A percentile compares a stretch with the other conserved stretches of the same genome.
Conservation (phyloP, 2,329 filamentous ascomycete genomes). For the Xylariaceae sp. region DNA sequence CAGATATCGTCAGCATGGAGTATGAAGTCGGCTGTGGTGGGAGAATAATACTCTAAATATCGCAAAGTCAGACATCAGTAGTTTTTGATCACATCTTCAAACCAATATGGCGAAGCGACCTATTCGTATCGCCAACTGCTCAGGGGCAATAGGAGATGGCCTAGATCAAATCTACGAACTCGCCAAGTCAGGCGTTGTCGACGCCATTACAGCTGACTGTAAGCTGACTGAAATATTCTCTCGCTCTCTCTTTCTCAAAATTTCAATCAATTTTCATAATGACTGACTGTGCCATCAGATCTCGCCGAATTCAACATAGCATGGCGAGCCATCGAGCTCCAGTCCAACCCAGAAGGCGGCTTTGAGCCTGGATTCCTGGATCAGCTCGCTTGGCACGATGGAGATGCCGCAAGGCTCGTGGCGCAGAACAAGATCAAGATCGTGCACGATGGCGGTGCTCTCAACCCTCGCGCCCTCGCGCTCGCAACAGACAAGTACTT, state of each 20-base stretch:
- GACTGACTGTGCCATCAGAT: conserved; percentile 4
- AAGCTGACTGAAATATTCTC: too few relatives aligned
- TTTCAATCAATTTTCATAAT: neutral
- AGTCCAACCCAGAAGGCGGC: conserved; percentile 24
- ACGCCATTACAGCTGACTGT: neutral
- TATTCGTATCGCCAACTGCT: neutral
- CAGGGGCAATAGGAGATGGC: neutral
- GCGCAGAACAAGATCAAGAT: conserved; percentile 44
- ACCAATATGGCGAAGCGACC: neutral
- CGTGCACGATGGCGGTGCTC: conserved; percentile 25
- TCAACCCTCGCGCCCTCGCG: neutral
- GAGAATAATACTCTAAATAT: too few relatives aligned
- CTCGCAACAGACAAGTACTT: neutral
- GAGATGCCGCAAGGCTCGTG: conserved; percentile 18
- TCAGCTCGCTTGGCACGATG: conserved; percentile 23
- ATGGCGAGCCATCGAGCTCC: conserved; percentile 30
- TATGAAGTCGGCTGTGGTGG: too few relatives aligned
- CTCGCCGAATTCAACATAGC: conserved; percentile 28
- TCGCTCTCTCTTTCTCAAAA: neutral
- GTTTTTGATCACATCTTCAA: neutral
- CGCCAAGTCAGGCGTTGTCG: neutral
- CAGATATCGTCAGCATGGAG: too few relatives aligned
- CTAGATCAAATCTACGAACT: neutral
- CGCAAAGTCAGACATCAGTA: too few relatives aligned
- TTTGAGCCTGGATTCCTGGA: conserved; percentile 30